A percentile compares a stretch with the other conserved stretches of the same genome.
Conservation (phyloP, 1,284 basidiomycete genomes). For the Salmacisia buchloeana region DNA sequence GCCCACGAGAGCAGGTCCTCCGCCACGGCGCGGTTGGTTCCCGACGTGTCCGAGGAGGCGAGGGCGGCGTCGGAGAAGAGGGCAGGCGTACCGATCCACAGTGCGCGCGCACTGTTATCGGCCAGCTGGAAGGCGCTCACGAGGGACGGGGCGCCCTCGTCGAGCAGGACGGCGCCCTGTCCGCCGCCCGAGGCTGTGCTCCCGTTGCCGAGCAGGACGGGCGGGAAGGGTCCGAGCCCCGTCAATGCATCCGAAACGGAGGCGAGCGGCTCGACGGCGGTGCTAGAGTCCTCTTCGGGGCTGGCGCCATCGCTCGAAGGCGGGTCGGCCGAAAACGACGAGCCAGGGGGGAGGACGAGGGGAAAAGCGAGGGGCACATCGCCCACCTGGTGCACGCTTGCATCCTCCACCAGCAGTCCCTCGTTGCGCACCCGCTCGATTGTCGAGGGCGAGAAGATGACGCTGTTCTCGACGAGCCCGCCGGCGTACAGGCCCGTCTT, state of each 20-base stretch:
- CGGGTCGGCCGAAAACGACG: constrained; percentile 59
- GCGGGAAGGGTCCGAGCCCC: constrained; percentile 16
- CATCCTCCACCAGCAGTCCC: constrained; percentile 63
- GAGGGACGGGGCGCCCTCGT: constrained; percentile 64
- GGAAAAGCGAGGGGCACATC: constrained; percentile 76
- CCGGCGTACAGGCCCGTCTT: constrained; percentile 7
- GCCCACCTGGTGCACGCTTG: constrained; percentile 67
- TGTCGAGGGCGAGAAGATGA: constrained; percentile 44
- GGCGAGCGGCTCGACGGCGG: constrained; percentile 24
- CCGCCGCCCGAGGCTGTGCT: constrained; percentile 3
- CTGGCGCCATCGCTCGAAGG: constrained; percentile 50
- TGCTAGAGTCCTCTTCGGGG: constrained; percentile 14
- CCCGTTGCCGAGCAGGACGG: constrained; percentile 10
- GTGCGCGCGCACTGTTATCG: constrained; percentile 65
- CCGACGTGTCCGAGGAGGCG: constrained; percentile 51
- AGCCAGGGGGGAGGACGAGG: constrained; percentile 67
- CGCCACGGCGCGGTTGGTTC: constrained; percentile 70
- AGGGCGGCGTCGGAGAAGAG: constrained; percentile 1
- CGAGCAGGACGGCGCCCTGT: constrained; percentile 47
- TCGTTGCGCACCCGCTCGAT: constrained; percentile 55
- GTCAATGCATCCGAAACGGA: constrained; percentile 23
- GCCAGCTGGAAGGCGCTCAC: constrained; percentile 84
- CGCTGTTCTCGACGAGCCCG: constrained; percentile 40
- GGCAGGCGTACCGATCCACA: constrained; percentile 72
- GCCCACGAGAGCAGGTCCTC: constrained; percentile 77